These are phyloP conservation scores for Rhizopogon vulgaris DNA, from an alignment of 768 basidiomycete species.

Conservation along the genomic window DNA sequence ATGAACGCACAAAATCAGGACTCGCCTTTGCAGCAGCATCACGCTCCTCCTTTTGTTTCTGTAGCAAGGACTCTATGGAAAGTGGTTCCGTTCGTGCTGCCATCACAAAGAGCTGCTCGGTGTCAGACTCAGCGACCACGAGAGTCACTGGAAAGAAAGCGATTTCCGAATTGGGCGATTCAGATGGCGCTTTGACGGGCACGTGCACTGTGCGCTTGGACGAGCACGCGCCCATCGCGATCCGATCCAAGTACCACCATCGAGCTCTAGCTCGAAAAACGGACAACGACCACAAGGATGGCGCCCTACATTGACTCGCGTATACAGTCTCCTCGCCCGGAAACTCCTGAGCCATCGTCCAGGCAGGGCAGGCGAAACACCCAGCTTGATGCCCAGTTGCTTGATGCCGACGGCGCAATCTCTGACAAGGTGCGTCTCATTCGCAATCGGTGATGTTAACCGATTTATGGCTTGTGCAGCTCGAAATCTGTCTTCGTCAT, in stretches of 20 bases:
- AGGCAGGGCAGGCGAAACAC: slow-evolving; percentile 53
- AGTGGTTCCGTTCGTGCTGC: slow-evolving; percentile 58
- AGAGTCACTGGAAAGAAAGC: slow-evolving; percentile 13
- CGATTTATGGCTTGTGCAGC: slow-evolving; percentile 28
- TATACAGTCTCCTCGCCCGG: slow-evolving; percentile 45
- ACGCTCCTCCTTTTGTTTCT: slow-evolving; percentile 83
- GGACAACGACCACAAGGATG: background rate
- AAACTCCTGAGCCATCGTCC: slow-evolving; percentile 58
- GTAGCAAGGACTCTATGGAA: slow-evolving; percentile 82
- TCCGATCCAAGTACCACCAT: slow-evolving; percentile 2
- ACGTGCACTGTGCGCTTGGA: slow-evolving; percentile 10
- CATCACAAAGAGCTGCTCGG: slow-evolving; percentile 28
- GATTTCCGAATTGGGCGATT: background rate
- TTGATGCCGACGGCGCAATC: slow-evolving; percentile 67
- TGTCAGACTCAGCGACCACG: background rate
- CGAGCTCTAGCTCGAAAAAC: slow-evolving; percentile 1
- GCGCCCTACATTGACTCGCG: slow-evolving; percentile 11
- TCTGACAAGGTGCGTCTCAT: slow-evolving; percentile 47
- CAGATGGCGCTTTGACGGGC: background rate
- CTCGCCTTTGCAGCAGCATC: slow-evolving; percentile 84
- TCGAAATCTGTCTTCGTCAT: slow-evolving; percentile 65
- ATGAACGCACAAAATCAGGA: background rate
- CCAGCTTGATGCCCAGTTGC: slow-evolving; percentile 44
- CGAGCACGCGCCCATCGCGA: slow-evolving; percentile 15
- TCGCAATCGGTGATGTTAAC: background rate